Evolutionary conservation across 352 stramenopile genomes (phyloP), one percentile per base, ranked within the genome.

Genomic region (Phytophthora uliginosa): DNA sequence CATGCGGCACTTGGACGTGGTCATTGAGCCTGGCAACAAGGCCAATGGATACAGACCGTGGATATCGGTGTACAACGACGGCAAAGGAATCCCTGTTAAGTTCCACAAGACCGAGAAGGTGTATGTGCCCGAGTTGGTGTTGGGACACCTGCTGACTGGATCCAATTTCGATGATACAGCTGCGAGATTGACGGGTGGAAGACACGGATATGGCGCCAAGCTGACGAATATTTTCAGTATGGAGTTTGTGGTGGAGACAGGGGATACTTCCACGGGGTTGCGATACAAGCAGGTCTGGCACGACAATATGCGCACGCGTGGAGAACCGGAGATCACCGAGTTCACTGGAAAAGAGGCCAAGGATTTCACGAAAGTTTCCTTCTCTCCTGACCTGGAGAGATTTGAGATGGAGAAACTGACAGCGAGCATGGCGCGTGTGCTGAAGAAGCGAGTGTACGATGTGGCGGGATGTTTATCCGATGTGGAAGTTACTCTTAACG

Each of bases 191-290:
- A 99, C 98, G 0, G 98, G 97, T 28, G 97, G 97, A 17, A 82
- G 96, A 36, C 97, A 99, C 73, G 97, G 97, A 57, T 99, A 98
- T 76, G 97, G 97, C 15, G 97, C 96, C 28, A 99, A 99, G 79
- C 85, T 99, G 31, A 99, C 98, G 22, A 99, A 99, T 80, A 99
- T 99, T 75, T 99, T 99, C 81, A 99, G 95, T 63, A 98, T 79
- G 6, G 84, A 99, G 73, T 99, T 99, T 82, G 87, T 97, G 22
- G 97, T 99, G 17, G 98, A 99, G 81, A 99, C 98, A 48, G 87
- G 96, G 4, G 98, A 99, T 79, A 82, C 90, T 8, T 84, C 85
- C 6, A 67, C 80, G 12, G 95, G 97, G 0, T 69, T 94, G 68
- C 74, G 70, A 50, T 97, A 96, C 77, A 91, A 85, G 53, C 97